Conservation (phyloP, 805 yeast genomes). For the Kodamaea kakaduensis region DNA sequence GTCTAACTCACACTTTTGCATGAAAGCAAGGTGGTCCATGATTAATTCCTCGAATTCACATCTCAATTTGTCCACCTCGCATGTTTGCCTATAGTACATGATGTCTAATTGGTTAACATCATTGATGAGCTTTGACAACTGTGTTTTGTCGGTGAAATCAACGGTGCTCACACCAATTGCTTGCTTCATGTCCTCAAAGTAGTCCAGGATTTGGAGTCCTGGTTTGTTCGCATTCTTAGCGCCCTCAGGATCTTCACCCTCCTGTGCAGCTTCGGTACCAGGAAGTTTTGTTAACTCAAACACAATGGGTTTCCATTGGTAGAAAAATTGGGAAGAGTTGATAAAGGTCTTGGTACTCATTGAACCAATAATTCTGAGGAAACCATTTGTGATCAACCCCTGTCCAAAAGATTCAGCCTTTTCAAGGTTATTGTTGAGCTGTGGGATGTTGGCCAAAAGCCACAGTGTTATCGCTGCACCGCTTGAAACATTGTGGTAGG, state of each 20-base stretch:
- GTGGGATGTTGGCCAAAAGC: conserved; percentile 45
- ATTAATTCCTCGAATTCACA: conserved; percentile 71
- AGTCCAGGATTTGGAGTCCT: conserved; percentile 16
- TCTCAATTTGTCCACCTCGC: conserved; percentile 58
- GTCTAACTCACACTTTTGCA: conserved; percentile 82
- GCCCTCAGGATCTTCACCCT: conserved; percentile 10
- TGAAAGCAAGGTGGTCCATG: conserved; percentile 66
- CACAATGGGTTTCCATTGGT: conserved; percentile 77
- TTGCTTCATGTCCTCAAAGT: conserved; percentile 43
- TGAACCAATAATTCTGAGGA: conserved; percentile 60
- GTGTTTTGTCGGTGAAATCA: conserved; percentile 49
- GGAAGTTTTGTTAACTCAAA: conserved; percentile 43
- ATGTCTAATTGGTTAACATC: conserved; percentile 60
- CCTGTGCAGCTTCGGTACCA: conserved; percentile 10
- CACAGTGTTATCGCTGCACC: conserved; percentile 62
- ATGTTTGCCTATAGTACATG: conserved; percentile 43
- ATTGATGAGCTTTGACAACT: conserved; percentile 46
- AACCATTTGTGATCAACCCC: conserved; percentile 58
- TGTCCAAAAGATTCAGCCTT: conserved; percentile 74
- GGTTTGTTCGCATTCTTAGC: conserved; percentile 6
- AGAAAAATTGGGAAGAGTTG: conserved; percentile 66
- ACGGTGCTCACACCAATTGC: conserved; percentile 41
- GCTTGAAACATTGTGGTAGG: conserved; percentile 56
- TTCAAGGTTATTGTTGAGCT: conserved; percentile 44
- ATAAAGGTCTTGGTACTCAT: conserved; percentile 53